phyloP scores from a whole-genome alignment of 495 filamentous ascomycete genomes.

The Aspergillus carlsbadensis region DNA sequence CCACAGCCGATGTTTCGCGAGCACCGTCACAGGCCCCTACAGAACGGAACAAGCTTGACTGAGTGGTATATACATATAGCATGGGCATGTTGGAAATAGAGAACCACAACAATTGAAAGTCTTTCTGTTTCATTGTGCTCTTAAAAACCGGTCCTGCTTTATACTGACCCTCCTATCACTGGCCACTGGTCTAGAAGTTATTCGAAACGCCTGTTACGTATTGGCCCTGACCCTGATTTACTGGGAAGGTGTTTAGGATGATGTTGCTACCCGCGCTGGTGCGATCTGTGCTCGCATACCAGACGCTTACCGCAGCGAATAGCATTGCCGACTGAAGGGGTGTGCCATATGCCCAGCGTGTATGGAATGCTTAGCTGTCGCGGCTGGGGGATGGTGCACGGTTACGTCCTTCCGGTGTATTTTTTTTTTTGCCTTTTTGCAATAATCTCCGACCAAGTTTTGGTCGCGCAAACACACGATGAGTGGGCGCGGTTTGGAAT shows the following conservation, averaged over 20 bases:
- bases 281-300: constrained; percentile 18
- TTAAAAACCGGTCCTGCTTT: neutral
- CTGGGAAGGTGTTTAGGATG: neutral
- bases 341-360: constrained; percentile 4
- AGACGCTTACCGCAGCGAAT: constrained; percentile 5
- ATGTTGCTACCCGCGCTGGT: neutral
- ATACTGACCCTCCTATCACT: neutral
- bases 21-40: constrained; percentile 20
- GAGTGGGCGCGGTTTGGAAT: neutral
- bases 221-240: neutral
- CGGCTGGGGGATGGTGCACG: neutral
- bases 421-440: neutral
- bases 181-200: neutral
- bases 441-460: constrained; percentile 7
- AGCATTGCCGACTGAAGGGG: neutral
- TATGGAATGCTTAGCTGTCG: constrained; percentile 14
- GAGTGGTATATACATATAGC: constrained; percentile 8
- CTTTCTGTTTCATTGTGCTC: neutral
- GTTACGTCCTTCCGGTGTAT: constrained; percentile 1
- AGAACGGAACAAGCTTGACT: constrained; percentile 26
- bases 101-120: neutral
- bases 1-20: constrained; percentile 30
- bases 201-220: neutral
- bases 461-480: constrained; percentile 4
- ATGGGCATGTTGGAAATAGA: constrained; percentile 3